These are phyloP conservation scores for Suillus alpinus DNA, from an alignment of 768 basidiomycete genomes.

Conservation along the genomic window DNA sequence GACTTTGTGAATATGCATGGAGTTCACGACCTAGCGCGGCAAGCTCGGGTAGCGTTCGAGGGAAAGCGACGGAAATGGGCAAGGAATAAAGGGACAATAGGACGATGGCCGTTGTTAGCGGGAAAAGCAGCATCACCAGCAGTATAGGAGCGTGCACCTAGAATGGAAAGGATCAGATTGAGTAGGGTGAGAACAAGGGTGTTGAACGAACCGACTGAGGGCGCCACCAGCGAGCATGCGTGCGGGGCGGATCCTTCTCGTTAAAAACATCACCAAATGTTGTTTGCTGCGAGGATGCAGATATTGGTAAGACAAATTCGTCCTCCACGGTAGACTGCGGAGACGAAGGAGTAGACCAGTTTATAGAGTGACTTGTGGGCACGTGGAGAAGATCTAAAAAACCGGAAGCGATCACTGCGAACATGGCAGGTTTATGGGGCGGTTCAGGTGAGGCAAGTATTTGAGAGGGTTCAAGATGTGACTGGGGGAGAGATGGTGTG, in stretches of 20 bases:
- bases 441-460: slow-evolving; percentile 12
- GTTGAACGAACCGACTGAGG: slow-evolving; percentile 33
- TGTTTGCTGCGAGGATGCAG: slow-evolving; percentile 46
- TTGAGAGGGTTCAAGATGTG: not conserved
- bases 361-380: slow-evolving; percentile 36
- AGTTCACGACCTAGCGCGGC: slow-evolving; percentile 73
- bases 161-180: slow-evolving; percentile 8
- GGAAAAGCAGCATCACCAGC: slow-evolving; percentile 66
- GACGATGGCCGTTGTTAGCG: slow-evolving; percentile 59
- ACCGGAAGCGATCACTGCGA: slow-evolving; percentile 47
- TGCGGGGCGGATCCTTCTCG: slow-evolving; percentile 34
- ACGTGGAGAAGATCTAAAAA: slow-evolving; percentile 53
- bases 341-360: slow-evolving; percentile 47
- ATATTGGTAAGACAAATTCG: slow-evolving; percentile 53
- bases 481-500: slow-evolving; percentile 1
- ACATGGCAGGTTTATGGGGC: slow-evolving; percentile 40
- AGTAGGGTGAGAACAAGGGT: slow-evolving; percentile 8
- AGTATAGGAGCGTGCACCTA: slow-evolving; percentile 61
- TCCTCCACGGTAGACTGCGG: slow-evolving; percentile 37
- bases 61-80: slow-evolving; percentile 75
- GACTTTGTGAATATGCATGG: slow-evolving; percentile 75
- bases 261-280: slow-evolving; percentile 43
- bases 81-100: slow-evolving; percentile 48
- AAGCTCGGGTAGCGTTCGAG: slow-evolving; percentile 70
- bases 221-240: slow-evolving; percentile 30